Percentiles rank a stretch among this genome's conserved stretches.
Conservation (phyloP, 306 rosid genomes). For the Casuarina glauca region DNA sequence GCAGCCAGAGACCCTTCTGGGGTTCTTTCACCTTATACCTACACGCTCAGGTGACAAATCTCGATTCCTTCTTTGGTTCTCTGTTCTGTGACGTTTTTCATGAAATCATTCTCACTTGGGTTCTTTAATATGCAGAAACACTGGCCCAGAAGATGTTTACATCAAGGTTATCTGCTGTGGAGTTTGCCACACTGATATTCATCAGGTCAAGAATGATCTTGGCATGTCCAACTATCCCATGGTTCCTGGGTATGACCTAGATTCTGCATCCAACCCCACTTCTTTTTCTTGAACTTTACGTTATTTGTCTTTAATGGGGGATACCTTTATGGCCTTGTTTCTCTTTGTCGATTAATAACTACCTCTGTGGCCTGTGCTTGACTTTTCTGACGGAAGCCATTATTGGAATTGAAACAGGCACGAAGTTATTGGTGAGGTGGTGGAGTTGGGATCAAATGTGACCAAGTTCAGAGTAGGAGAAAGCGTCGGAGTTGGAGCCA, state of each 20-base stretch:
- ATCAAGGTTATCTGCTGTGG: slow-evolving; percentile 79
- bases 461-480: slow-evolving; percentile 60
- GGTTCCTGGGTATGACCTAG: slow-evolving; percentile 68
- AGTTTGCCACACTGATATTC: slow-evolving; percentile 81
- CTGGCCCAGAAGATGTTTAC: slow-evolving; percentile 81
- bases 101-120: too few relatives aligned
- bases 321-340: too few relatives aligned
- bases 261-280: background rate
- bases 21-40: slow-evolving; percentile 77
- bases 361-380: too few relatives aligned
- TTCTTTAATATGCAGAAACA: slow-evolving; percentile 50
- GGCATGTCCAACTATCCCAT: slow-evolving; percentile 90
- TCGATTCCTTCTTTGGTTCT: background rate
- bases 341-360: too few relatives aligned
- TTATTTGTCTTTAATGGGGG: too few relatives aligned
- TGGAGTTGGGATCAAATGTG: slow-evolving; percentile 79
- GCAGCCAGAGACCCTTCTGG: slow-evolving; percentile 95
- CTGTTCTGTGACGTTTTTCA: too few relatives aligned
- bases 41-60: slow-evolving; percentile 51
- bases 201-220: slow-evolving; percentile 74
- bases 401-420: slow-evolving; percentile 42
- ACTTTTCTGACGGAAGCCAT: too few relatives aligned
- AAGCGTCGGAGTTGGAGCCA: slow-evolving; percentile 67
- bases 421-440: slow-evolving; percentile 78
- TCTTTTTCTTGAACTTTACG: background rate